Evolutionary conservation across 768 basidiomycete genomes (phyloP), one percentile per base, ranked within the genome.

Genomic region (Hypholoma fasciculare): DNA sequence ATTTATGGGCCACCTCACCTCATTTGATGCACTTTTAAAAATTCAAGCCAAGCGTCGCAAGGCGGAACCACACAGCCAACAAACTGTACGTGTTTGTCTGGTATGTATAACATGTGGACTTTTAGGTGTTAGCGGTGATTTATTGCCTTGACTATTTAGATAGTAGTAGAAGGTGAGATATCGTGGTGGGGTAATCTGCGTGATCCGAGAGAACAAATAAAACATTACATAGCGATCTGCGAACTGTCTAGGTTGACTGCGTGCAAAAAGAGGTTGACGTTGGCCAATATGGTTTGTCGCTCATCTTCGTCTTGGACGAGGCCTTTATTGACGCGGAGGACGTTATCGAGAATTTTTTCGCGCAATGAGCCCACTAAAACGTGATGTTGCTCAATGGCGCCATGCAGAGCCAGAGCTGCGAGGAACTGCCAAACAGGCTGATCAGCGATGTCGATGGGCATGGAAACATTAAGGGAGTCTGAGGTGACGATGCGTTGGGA

Each of bases 351-450:
- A 40, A 98, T 90, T 76, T 97, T 96, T 69, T 98, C 96, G 57
- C 95, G 87, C 46, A 98, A 77, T 27, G 87, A 79, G 17, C 86
- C 83, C 36, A 99, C 96, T 48, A 99, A 81, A 46, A 85, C 76
- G 62, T 92, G 90, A 70, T 98, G 96, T 71, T 99, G 94, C 63
- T 94, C 89, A 43, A 85, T 79, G 49, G 85, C 84, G 12, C 94
- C 91, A 63, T 90, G 89, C 40, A 96, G 80, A 2, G 95, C 96
- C 50, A 98, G 75, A 1, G 93, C 87, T 7, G 94, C 92, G 37
- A 97, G 82, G 80, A 95, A 92, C 69, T 92, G 89, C 94, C 95
- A 97, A n/a, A 94, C 91, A 13, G 90, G 92, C 71, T 92, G 90
- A 73, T 96, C 94, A 54, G 90, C 79, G 57, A 82, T 78, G 68